phyloP scores from a whole-genome alignment of 2,329 filamentous ascomycete species.

The Exophiala aquamarina region DNA sequence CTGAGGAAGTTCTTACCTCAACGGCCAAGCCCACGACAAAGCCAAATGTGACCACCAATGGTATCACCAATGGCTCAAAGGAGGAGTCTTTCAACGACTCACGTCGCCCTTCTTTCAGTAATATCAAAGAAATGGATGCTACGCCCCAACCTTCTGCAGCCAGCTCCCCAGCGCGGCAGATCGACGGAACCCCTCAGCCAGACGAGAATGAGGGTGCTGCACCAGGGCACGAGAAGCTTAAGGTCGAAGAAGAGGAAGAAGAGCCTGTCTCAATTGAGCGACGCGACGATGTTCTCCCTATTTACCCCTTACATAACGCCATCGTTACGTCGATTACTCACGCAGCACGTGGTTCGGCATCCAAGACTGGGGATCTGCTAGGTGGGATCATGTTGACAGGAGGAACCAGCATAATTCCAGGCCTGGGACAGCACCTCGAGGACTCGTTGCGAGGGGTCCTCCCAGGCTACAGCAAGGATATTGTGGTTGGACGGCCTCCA shows the following conservation, averaged over 20 bases:
- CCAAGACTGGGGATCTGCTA: constrained; percentile 86
- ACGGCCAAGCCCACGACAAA: constrained; percentile 32
- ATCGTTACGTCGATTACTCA: constrained; percentile 88
- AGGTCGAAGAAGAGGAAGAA: constrained; percentile 24
- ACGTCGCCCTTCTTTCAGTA: constrained; percentile 64
- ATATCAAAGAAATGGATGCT: constrained; percentile 64
- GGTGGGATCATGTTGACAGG: constrained; percentile 89
- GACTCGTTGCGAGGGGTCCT: constrained; percentile 70
- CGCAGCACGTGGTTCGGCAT: constrained; percentile 84
- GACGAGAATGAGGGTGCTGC: constrained; percentile 20
- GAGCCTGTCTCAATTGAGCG: constrained; percentile 53
- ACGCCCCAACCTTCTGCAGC: constrained; percentile 85
- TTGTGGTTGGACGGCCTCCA: constrained; percentile 69
- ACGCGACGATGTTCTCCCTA: constrained; percentile 76
- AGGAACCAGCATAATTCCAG: constrained; percentile 76
- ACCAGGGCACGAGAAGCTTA: constrained; percentile 21
- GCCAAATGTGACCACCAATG: constrained; percentile 33
- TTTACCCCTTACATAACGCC: constrained; percentile 81
- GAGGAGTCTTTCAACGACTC: constrained; percentile 61
- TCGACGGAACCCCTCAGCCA: constrained; percentile 44
- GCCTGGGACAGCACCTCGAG: constrained; percentile 80
- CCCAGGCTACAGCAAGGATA: constrained; percentile 64
- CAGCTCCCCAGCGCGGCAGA: constrained; percentile 80
- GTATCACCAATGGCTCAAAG: constrained; percentile 46
- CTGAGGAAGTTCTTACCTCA: constrained; percentile 29